Evolutionary conservation across 768 basidiomycete species (phyloP).

Genomic region (Lyophyllum decastes): DNA sequence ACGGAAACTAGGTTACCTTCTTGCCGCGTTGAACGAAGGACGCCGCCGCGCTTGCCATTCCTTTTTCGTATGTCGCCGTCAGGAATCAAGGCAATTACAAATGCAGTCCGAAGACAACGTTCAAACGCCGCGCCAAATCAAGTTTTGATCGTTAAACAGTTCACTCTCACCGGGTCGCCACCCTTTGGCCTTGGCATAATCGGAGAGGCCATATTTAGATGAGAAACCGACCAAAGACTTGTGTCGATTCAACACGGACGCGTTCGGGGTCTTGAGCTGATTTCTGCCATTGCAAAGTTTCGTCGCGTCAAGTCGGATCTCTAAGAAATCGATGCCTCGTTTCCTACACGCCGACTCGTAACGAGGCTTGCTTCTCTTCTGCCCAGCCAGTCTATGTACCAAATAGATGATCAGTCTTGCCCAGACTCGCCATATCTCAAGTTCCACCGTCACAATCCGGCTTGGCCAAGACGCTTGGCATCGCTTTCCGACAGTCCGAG

Average conservation of each 20-base stretch:
- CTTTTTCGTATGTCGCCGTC: neutral
- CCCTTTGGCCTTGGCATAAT: constrained; percentile 1
- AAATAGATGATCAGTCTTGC: neutral
- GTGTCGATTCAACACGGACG: neutral
- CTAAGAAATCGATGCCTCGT: neutral
- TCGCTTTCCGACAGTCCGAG: constrained; percentile 5
- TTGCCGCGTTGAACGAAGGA: constrained; percentile 39
- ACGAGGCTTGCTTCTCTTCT: neutral
- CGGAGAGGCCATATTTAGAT: neutral
- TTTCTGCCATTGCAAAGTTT: neutral
- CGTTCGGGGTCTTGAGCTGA: neutral
- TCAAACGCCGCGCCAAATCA: constrained; percentile 5
- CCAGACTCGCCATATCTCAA: neutral
- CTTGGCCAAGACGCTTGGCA: constrained; percentile 21
- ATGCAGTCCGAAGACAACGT: neutral
- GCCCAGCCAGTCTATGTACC: neutral
- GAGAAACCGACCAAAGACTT: neutral
- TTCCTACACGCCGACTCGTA: neutral
- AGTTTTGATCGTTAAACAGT: constrained; percentile 8
- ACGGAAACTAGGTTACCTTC: constrained; percentile 25
- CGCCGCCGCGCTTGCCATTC: constrained; percentile 20
- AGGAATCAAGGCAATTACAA: neutral
- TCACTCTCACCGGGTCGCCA: neutral
- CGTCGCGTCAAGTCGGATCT: neutral
- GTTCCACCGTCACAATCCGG: constrained; percentile 2